Evolutionary conservation across 441 rosid species (phyloP), one percentile per base, ranked within the genome.

Genomic region (Bruguiera hainesii): DNA sequence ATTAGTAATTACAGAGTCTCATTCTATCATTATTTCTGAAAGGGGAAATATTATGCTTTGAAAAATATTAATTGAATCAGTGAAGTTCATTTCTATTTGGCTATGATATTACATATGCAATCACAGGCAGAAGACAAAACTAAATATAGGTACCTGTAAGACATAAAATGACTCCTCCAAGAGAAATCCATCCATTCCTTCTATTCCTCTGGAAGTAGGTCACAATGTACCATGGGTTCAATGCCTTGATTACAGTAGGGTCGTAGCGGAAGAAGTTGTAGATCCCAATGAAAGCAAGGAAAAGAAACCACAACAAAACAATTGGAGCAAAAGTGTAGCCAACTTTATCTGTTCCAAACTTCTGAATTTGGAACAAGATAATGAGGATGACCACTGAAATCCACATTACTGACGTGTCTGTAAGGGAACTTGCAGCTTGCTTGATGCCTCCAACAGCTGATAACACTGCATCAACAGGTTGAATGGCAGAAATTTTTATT

Each of bases 391-490:
- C 72, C 1, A 70, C 78, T 4, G 80, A 76, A 19, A 78, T 76
- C 84, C 86, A 74, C 60, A 80, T 79, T 23, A 82, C 31, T 39
- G 19, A n/a, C 5, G 23, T 56, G 64, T 82, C 69, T 5, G 77
- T 71, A 60, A 79, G 71, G 6, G 46, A 21, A 6, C 63, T 19
- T 3, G 72, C 53, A 50, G 84, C 83, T 67, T 25, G 46, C 65
- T 60, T 81, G 55, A 83, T 70, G 26, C 87, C 82, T 28, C 75
- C 81, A 20, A 81, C 84, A 16, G 82, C 84, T 0, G 89, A 82
- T 58, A 85, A 48, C 19, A 76, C 87, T 80, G 48, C 48, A 42
- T 42, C 48, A 13, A 42, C 48, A 42, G 15, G 13, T 42, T 42
- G 48, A 42, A 42, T 42, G 48, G 18, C 48, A 42, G 48, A 42